phyloP scores from a whole-genome alignment of 345 rosid genomes.

The Hirschfeldia incana region DNA sequence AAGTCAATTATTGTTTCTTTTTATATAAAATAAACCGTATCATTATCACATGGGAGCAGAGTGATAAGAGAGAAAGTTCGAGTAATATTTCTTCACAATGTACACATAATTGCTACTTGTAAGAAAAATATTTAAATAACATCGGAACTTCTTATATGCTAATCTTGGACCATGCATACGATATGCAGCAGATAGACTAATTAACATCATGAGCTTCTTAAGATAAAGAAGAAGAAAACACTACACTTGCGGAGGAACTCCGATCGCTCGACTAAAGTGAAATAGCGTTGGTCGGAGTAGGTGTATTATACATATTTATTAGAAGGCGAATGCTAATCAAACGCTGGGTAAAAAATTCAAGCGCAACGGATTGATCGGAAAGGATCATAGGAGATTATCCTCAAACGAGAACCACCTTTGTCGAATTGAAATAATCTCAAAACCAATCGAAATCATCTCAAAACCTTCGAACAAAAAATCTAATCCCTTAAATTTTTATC shows the following conservation, averaged over 20 bases:
- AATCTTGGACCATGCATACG: too few relatives aligned
- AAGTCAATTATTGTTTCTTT: background rate
- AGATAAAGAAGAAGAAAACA: too few relatives aligned
- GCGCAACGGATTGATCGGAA: background rate
- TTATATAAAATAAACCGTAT: background rate
- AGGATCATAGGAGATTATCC: background rate
- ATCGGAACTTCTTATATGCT: background rate
- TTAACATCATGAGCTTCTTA: too few relatives aligned
- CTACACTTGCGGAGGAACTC: too few relatives aligned
- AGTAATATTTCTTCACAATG: background rate
- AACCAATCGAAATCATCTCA: background rate
- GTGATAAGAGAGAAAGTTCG: background rate
- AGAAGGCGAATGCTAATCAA: background rate
- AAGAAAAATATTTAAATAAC: background rate
- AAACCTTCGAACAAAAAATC: background rate
- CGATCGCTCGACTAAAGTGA: too few relatives aligned
- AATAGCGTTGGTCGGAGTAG: background rate
- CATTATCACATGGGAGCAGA: background rate
- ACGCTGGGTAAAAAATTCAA: background rate
- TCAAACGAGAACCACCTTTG: background rate
- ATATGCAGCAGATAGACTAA: too few relatives aligned
- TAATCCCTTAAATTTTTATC: background rate
- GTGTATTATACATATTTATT: background rate
- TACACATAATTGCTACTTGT: background rate
- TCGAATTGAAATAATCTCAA: background rate